Percentiles rank a stretch among this genome's conserved stretches.
Evolutionary conservation across 805 yeast genomes (phyloP).

Genomic region (Zygosaccharomyces siamensis): DNA sequence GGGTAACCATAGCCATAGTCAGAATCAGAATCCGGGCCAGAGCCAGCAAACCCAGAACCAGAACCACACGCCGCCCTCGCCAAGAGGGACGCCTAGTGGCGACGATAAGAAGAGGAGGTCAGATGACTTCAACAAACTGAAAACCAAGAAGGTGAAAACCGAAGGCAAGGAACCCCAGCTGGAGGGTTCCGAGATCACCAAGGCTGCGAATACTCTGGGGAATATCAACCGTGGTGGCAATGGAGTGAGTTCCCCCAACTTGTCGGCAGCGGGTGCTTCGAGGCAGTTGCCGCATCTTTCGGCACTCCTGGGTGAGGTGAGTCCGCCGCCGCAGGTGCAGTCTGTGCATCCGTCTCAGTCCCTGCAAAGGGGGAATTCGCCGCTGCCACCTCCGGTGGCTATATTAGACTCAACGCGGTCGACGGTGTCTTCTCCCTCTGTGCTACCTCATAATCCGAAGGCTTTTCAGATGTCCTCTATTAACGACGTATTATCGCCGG

Average conservation of each 20-base stretch:
- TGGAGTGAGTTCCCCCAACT: not conserved
- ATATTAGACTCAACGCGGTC: conserved; percentile 5
- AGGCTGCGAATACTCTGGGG: not conserved
- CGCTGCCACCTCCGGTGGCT: conserved; percentile 2
- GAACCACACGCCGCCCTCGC: conserved; percentile 2
- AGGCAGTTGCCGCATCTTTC: conserved; percentile 35
- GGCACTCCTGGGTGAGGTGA: conserved; percentile 10
- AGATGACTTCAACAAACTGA: conserved; percentile 6
- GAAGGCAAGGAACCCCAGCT: not conserved
- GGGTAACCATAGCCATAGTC: conserved; percentile 27
- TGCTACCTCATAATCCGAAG: conserved; percentile 7
- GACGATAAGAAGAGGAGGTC: conserved; percentile 17
- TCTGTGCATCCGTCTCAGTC: not conserved
- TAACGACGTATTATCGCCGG: conserved; percentile 14
- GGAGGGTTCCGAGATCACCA: not conserved
- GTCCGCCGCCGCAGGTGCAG: not conserved
- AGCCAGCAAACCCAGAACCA: not conserved
- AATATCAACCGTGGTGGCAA: not conserved
- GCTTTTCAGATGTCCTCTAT: conserved; percentile 20
- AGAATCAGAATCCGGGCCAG: not conserved
- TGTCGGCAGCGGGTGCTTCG: conserved; percentile 7
- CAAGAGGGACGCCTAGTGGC: conserved; percentile 7
- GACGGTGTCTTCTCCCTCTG: conserved; percentile 14
- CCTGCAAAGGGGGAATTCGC: not conserved
- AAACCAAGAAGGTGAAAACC: conserved; percentile 4